These are phyloP conservation scores for Fusarium redolens DNA, from an alignment of 2,329 filamentous ascomycete species.

Conservation along the genomic window DNA sequence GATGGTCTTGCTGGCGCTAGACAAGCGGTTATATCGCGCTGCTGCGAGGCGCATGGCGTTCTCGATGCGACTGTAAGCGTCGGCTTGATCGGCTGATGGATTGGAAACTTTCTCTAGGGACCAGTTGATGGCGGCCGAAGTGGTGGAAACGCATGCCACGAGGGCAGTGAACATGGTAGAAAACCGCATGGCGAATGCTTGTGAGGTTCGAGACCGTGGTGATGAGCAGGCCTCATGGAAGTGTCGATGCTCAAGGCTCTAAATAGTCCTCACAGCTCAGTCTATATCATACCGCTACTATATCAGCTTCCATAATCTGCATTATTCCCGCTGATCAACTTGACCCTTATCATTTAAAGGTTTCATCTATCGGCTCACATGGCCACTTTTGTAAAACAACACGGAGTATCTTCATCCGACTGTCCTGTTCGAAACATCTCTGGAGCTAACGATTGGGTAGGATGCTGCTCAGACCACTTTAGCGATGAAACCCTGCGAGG, in stretches of 20 bases:
- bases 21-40: constrained; percentile 52
- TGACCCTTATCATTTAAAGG: constrained; percentile 5
- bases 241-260: background rate
- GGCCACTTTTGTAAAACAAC: constrained; percentile 9
- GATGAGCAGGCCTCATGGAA: background rate
- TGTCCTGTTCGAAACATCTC: background rate
- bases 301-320: background rate
- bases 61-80: constrained; percentile 59
- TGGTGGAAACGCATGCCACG: constrained; percentile 46
- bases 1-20: constrained; percentile 53
- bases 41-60: constrained; percentile 55
- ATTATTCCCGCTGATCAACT: constrained; percentile 7
- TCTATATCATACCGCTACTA: background rate
- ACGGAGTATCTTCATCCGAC: constrained; percentile 20
- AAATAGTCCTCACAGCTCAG: background rate
- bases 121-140: constrained; percentile 55
- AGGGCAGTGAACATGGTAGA: constrained; percentile 44
- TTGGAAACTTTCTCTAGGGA: constrained; percentile 51
- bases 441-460: constrained; percentile 3
- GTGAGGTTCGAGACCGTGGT: background rate
- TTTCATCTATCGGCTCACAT: constrained; percentile 17
- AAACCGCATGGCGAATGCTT: constrained; percentile 48
- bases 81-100: constrained; percentile 55
- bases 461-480: background rate
- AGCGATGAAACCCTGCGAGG: background rate